Conservation (phyloP, 2,329 filamentous ascomycete genomes). For the Hypoxylon sp. region DNA sequence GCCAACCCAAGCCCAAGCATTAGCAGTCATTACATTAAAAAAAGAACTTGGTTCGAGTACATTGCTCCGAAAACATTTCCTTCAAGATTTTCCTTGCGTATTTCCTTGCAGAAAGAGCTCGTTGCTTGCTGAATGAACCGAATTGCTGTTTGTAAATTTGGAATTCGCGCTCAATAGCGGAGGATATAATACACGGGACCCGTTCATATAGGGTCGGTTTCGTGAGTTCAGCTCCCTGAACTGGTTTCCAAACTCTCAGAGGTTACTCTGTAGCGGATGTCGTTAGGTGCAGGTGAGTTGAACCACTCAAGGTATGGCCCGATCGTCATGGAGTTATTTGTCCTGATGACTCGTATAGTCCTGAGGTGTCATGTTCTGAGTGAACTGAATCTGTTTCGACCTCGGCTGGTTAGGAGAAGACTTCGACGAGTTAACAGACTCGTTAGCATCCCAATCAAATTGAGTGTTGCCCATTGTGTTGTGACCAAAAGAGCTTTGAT, state of each 20-base stretch:
- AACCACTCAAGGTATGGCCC: not conserved
- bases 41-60: slow-evolving; percentile 33
- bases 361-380: slow-evolving; percentile 62
- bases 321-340: slow-evolving; percentile 22
- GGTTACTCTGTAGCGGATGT: not conserved
- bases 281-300: not conserved
- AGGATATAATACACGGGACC: slow-evolving; percentile 47
- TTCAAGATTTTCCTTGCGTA: slow-evolving; percentile 23
- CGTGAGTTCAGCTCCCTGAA: slow-evolving; percentile 8
- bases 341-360: slow-evolving; percentile 55
- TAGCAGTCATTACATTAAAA: slow-evolving; percentile 52
- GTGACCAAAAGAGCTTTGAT: slow-evolving; percentile 53
- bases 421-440: slow-evolving; percentile 58
- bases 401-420: slow-evolving; percentile 57
- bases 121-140: slow-evolving; percentile 28
- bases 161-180: slow-evolving; percentile 31
- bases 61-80: slow-evolving; percentile 26
- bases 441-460: slow-evolving; percentile 66
- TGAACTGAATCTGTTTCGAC: slow-evolving; percentile 63
- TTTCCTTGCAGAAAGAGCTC: slow-evolving; percentile 17
- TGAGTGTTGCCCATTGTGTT: slow-evolving; percentile 60
- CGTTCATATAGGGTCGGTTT: slow-evolving; percentile 13
- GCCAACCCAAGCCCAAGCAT: slow-evolving; percentile 45
- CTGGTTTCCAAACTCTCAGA: not conserved
- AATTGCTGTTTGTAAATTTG: slow-evolving; percentile 28